Evolutionary conservation across 108 stramenopile species (phyloP).

Genomic region (Pseudonitzschia delicatissima): DNA sequence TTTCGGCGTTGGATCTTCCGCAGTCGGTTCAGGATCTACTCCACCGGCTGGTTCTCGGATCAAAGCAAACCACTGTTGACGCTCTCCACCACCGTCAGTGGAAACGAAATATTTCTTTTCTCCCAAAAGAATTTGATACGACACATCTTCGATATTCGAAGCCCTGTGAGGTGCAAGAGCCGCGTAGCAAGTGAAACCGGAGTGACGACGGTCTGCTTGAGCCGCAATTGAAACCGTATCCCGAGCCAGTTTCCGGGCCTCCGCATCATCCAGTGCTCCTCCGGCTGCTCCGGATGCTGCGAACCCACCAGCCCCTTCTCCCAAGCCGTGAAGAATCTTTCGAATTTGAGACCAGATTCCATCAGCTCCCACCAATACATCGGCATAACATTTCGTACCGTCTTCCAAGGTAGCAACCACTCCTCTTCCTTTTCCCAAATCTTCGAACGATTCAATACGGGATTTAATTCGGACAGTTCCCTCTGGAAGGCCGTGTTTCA

Average conservation of each 20-base stretch:
- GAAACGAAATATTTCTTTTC: constrained; percentile 95
- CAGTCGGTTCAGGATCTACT: constrained; percentile 80
- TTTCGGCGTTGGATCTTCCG: constrained; percentile 84
- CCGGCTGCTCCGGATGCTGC: constrained; percentile 90
- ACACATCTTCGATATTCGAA: constrained; percentile 89
- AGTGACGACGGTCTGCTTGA: constrained; percentile 77
- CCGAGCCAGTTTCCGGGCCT: constrained; percentile 74
- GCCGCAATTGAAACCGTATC: constrained; percentile 75
- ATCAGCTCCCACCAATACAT: constrained; percentile 94
- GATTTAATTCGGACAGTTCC: constrained; percentile 86
- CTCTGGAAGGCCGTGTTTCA: constrained; percentile 85
- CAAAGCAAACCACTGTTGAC: constrained; percentile 98
- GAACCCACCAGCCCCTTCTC: constrained; percentile 80
- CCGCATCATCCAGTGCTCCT: constrained; percentile 83
- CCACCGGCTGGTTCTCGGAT: constrained; percentile 88
- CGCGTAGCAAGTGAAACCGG: constrained; percentile 90
- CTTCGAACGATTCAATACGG: constrained; percentile 71
- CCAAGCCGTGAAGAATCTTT: constrained; percentile 76
- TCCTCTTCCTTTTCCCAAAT: constrained; percentile 72
- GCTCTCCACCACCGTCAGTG: constrained; percentile 94
- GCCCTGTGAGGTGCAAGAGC: constrained; percentile 80
- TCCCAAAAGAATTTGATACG: constrained; percentile 88
- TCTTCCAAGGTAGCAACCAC: constrained; percentile 70
- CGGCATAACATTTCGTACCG: constrained; percentile 86
- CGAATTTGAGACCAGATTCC: constrained; percentile 93